Conservation (phyloP, 345 rosid genomes). For the Corchorus capsularis region DNA sequence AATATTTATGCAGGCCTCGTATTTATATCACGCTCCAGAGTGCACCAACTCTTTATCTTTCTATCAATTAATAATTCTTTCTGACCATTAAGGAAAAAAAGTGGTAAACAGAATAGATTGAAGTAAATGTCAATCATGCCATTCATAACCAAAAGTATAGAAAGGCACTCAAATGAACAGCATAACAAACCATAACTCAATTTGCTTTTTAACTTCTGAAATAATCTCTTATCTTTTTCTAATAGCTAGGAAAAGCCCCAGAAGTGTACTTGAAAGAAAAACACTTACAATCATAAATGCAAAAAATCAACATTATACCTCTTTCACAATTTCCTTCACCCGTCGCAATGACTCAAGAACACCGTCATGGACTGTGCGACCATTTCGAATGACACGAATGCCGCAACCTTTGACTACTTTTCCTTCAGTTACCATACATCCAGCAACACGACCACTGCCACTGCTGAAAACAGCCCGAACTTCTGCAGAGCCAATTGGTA, state of each 20-base stretch:
- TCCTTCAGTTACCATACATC: constrained; percentile 96
- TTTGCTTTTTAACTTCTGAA: background rate
- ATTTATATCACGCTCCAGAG: too few species aligned
- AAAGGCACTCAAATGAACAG: too few species aligned
- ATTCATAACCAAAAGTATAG: too few species aligned
- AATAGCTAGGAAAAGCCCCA: background rate
- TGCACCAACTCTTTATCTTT: too few species aligned
- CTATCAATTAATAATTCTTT: too few species aligned
- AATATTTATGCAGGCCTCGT: too few species aligned
- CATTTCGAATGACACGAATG: constrained; percentile 66
- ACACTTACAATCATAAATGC: background rate
- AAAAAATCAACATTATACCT: constrained; percentile 51
- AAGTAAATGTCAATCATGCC: too few species aligned
- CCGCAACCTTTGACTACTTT: constrained; percentile 88
- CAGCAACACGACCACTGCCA: constrained; percentile 98
- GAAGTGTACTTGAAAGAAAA: background rate
- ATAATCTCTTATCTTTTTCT: background rate
- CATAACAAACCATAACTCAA: background rate
- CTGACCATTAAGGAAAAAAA: too few species aligned
- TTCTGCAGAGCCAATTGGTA: constrained; percentile 79
- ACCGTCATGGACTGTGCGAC: constrained; percentile 68
- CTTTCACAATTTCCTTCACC: constrained; percentile 87
- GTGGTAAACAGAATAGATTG: too few species aligned
- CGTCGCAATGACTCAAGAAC: constrained; percentile 83
- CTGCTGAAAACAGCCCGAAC: constrained; percentile 93